A percentile compares a stretch with the other conserved stretches of the same genome.
Evolutionary conservation across 805 yeast species (phyloP).

Genomic region (Cephaloascus fragrans): DNA sequence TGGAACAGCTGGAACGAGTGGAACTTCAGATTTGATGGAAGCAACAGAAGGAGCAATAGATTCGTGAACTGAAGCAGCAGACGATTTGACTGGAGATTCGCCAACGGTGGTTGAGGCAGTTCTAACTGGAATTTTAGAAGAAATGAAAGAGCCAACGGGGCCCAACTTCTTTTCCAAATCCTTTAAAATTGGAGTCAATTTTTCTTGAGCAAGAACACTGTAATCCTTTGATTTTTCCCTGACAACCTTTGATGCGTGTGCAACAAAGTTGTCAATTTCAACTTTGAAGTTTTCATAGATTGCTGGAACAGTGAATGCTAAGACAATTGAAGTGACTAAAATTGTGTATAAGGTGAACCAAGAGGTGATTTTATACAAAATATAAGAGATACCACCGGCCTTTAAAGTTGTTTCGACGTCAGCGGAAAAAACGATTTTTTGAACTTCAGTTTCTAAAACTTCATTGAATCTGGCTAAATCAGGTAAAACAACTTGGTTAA

Average conservation of each 20-base stretch:
- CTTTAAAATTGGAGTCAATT: slow-evolving; percentile 48
- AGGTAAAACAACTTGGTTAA: slow-evolving; percentile 30
- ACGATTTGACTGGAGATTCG: slow-evolving; percentile 9
- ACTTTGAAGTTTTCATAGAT: slow-evolving; percentile 65
- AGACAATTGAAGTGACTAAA: slow-evolving; percentile 43
- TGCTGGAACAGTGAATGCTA: slow-evolving; percentile 67
- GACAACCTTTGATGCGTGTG: slow-evolving; percentile 31
- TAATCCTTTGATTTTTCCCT: slow-evolving; percentile 39
- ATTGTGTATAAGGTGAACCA: slow-evolving; percentile 67
- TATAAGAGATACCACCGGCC: slow-evolving; percentile 58
- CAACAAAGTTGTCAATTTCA: slow-evolving; percentile 62
- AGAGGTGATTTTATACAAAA: slow-evolving; percentile 63
- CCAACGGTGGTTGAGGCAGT: slow-evolving; percentile 67
- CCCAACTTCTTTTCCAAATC: slow-evolving; percentile 50
- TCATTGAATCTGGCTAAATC: slow-evolving; percentile 34
- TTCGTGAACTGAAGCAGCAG: slow-evolving; percentile 10
- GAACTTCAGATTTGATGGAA: slow-evolving; percentile 4
- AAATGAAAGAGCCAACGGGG: slow-evolving; percentile 54
- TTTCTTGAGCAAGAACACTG: slow-evolving; percentile 24
- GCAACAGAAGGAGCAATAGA: slow-evolving; percentile 9
- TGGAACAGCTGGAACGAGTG: slow-evolving; percentile 1
- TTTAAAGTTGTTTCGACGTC: slow-evolving; percentile 66
- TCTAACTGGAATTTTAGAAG: slow-evolving; percentile 51
- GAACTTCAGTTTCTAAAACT: slow-evolving; percentile 39
- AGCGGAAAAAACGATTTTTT: slow-evolving; percentile 54